Evolutionary conservation across 805 yeast genomes (phyloP), one percentile per base, ranked within the genome.

Genomic region (Saturnispora dispora): DNA sequence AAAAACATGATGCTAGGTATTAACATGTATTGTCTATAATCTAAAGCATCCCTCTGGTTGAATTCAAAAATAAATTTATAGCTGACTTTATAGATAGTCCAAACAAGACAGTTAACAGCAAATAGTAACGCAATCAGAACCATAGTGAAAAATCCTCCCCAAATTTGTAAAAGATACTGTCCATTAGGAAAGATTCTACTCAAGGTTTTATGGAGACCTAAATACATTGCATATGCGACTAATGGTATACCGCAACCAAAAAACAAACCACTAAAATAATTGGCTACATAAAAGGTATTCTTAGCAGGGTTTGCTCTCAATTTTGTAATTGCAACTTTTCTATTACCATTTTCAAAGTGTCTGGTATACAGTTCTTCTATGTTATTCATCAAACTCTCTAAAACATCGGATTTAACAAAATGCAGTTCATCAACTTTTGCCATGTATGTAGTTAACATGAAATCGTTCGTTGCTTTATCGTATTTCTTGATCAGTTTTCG

Each of bases 1-100:
- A 82, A 75, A 43, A 86, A 68, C 15, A 79, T 71, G 7, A 81
- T 58, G 0, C 87, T 69, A 0, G 95, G 88, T 22, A 88, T 58
- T 13, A 85, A 71, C 50, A 82, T 71, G 57, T 75, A 85, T 63
- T 88, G 85, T 50, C 79, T 75, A 56, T 69, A 82, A 60, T 86
- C 82, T 46, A 88, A 66, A 13, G 80, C 81, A 33, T 81, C 78
- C 37, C 83, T 75, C 43, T 82, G 77, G 61, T 87, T 82, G 58
- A 89, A 83, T 67, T 93, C 98, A 64, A 93, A 89, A 52, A 93
- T 89, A 62, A 93, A 90, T 60, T 84, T 84, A 65, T 93, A 93
- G 65, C 91, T 93, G 59, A 93, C 83, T 60, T 86, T 85, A 66
- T 71, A 83, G 44, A 68, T 64, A 25, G 81, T 75, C 91, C 96